Percentiles rank a stretch among this genome's conserved stretches.
Evolutionary conservation across 2,329 filamentous ascomycete species (phyloP).

Genomic region (Ophiostoma australiae): DNA sequence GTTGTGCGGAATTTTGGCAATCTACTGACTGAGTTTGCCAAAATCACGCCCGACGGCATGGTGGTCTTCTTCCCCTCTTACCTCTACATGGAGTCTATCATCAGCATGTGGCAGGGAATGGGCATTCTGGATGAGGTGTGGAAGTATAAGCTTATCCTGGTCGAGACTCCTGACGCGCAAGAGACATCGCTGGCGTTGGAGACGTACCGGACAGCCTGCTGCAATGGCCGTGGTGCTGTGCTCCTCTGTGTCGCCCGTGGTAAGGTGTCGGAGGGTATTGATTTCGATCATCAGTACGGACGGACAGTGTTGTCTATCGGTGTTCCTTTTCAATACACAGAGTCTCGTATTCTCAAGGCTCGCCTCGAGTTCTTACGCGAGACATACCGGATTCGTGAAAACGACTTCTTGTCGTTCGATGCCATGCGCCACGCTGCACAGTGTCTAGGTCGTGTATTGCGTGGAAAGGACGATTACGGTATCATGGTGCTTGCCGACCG

Average conservation of each 20-base stretch:
- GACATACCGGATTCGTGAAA: slow-evolving; percentile 93
- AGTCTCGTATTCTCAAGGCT: slow-evolving; percentile 93
- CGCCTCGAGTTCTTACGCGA: slow-evolving; percentile 93
- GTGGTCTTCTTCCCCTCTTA: slow-evolving; percentile 99
- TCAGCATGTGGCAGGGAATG: slow-evolving; percentile 99
- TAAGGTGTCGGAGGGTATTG: slow-evolving; percentile 96
- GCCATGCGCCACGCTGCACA: slow-evolving; percentile 99
- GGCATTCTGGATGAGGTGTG: slow-evolving; percentile 94
- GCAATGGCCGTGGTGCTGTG: slow-evolving; percentile 90
- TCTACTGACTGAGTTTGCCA: slow-evolving; percentile 88
- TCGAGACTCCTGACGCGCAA: slow-evolving; percentile 95
- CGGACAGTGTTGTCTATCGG: slow-evolving; percentile 94
- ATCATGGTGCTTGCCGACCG: slow-evolving; percentile 97
- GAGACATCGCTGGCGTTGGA: slow-evolving; percentile 94
- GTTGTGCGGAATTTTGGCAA: slow-evolving; percentile 97
- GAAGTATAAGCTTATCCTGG: slow-evolving; percentile 98
- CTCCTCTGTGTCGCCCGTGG: slow-evolving; percentile 92
- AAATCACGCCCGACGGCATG: slow-evolving; percentile 91
- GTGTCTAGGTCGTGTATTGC: slow-evolving; percentile 86
- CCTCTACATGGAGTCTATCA: slow-evolving; percentile 98
- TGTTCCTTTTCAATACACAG: slow-evolving; percentile 97
- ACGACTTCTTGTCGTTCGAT: slow-evolving; percentile 97
- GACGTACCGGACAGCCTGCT: slow-evolving; percentile 95
- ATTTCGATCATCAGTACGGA: slow-evolving; percentile 98
- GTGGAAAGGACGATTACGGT: slow-evolving; percentile 98